Conservation (phyloP, 2,329 filamentous ascomycete species). For the Mariannaea elegans region DNA sequence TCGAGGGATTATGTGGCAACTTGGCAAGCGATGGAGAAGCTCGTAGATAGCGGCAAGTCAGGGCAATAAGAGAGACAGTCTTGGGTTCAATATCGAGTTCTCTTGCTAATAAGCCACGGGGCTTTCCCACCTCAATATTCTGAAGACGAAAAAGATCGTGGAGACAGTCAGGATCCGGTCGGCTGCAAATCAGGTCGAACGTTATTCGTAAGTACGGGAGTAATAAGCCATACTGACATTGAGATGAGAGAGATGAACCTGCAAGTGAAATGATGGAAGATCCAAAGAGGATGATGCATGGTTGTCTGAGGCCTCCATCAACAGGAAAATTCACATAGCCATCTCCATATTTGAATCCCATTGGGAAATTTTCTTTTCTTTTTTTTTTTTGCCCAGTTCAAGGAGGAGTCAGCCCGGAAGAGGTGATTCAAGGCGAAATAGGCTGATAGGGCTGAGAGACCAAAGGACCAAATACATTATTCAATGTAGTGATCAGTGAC, state of each 20-base stretch:
- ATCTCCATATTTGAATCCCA: too few species aligned
- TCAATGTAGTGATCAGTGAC: not conserved
- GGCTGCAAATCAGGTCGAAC: constrained; percentile 2
- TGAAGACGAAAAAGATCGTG: not conserved
- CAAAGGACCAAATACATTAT: not conserved
- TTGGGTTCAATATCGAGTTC: not conserved
- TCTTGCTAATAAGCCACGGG: not conserved
- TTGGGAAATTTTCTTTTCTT: not conserved
- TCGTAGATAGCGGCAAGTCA: not conserved
- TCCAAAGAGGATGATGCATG: not conserved
- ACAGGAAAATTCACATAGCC: too few species aligned
- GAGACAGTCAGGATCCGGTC: not conserved
- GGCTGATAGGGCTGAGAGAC: constrained; percentile 21
- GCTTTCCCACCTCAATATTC: not conserved
- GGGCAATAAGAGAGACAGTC: not conserved
- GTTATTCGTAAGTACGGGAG: not conserved
- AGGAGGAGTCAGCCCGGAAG: not conserved
- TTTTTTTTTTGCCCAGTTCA: too few species aligned
- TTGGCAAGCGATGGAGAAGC: not conserved
- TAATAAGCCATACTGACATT: not conserved
- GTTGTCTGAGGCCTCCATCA: too few species aligned
- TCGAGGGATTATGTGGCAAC: not conserved
- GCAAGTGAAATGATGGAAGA: not conserved
- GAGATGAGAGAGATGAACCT: not conserved
- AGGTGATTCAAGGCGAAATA: not conserved